These are phyloP conservation scores for Tubosaeta sp. DNA, from an alignment of 768 basidiomycete genomes.

Conservation along the genomic window DNA sequence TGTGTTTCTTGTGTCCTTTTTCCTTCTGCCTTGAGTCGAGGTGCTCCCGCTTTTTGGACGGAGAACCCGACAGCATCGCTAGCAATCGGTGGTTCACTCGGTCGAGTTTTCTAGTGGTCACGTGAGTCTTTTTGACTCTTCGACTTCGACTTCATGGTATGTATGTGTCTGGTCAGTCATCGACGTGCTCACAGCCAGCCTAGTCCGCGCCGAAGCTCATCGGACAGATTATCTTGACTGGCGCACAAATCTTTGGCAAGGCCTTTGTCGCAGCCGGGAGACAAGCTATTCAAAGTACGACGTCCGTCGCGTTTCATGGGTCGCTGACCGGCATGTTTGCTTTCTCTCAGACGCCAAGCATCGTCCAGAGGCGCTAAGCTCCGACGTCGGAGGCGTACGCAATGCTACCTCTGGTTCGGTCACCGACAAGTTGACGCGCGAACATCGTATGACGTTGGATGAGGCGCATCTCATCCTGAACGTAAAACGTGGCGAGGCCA, in stretches of 20 bases:
- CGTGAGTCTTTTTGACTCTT: conserved; percentile 10
- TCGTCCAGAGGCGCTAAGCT: conserved; percentile 64
- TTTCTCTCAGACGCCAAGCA: conserved; percentile 75
- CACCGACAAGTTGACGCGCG: conserved; percentile 78
- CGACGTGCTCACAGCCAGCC: not conserved
- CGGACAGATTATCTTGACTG: conserved; percentile 74
- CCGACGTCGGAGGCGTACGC: conserved; percentile 69
- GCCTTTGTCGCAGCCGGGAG: conserved; percentile 86
- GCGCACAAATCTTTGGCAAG: conserved; percentile 82
- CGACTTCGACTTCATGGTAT: conserved; percentile 19
- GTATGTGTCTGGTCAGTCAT: not conserved
- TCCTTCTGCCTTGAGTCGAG: conserved; percentile 29
- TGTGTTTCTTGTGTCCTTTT: conserved; percentile 24
- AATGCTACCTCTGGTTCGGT: conserved; percentile 69
- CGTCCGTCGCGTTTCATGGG: not conserved
- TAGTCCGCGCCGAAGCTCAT: conserved; percentile 79
- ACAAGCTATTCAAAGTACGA: conserved; percentile 91
- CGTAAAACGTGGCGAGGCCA: conserved; percentile 63
- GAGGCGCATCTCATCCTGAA: conserved; percentile 95
- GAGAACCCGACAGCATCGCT: conserved; percentile 7
- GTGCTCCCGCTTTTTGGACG: conserved; percentile 55
- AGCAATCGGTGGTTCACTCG: conserved; percentile 7
- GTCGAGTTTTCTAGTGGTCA: conserved; percentile 11
- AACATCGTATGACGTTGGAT: conserved; percentile 90
- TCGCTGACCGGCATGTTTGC: not conserved